A percentile compares a stretch with the other conserved stretches of the same genome.
These are phyloP conservation scores for Rhizopogon rudus DNA, from an alignment of 768 basidiomycete genomes.

Conservation along the genomic window DNA sequence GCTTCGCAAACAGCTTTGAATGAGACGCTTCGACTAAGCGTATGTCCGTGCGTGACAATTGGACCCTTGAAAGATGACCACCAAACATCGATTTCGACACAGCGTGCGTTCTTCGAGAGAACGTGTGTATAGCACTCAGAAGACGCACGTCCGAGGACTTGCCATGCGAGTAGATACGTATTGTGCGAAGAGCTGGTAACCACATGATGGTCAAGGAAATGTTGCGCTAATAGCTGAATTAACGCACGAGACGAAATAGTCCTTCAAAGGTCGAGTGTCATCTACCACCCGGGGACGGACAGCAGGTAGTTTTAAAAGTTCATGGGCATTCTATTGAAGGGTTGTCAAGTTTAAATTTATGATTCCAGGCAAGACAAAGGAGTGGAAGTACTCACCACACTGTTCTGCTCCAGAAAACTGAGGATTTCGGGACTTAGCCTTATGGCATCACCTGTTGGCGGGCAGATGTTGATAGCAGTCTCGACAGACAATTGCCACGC, in stretches of 20 bases:
- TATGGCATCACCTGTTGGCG: conserved; percentile 8
- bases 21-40: conserved; percentile 46
- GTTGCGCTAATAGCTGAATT: not conserved
- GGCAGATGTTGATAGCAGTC: conserved; percentile 12
- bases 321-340: conserved; percentile 18
- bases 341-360: not conserved
- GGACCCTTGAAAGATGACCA: conserved; percentile 42
- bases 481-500: conserved; percentile 3
- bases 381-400: conserved; percentile 22
- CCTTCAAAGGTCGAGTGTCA: conserved; percentile 42
- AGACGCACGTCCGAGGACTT: conserved; percentile 50
- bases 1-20: conserved; percentile 50
- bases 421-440: conserved; percentile 35
- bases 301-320: conserved; percentile 32
- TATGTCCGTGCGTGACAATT: conserved; percentile 59
- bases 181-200: conserved; percentile 55
- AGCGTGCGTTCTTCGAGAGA: conserved; percentile 44
- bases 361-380: not conserved
- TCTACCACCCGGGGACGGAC: conserved; percentile 29
- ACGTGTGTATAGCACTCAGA: conserved; percentile 52
- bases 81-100: conserved; percentile 71
- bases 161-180: conserved; percentile 57
- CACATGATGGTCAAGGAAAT: not conserved
- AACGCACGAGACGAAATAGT: conserved; percentile 49
- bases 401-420: conserved; percentile 27